Evolutionary conservation across 1,139 yeast species (phyloP).

Genomic region (Saccharomyces pastorianus): DNA sequence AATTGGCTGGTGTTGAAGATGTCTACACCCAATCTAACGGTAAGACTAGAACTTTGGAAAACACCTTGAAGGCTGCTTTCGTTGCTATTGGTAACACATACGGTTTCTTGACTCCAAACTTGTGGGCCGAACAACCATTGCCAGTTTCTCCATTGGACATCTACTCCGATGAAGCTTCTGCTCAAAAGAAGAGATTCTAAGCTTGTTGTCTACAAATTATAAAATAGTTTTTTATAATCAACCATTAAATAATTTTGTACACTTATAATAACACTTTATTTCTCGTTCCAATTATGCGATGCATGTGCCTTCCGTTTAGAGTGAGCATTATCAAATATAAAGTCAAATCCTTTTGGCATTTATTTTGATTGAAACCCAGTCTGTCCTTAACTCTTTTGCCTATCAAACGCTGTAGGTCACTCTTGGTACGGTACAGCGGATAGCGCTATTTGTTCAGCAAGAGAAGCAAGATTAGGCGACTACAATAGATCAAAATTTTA

Average conservation of each 20-base stretch:
- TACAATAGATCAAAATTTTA: background rate
- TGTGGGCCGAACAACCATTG: slow-evolving; percentile 85
- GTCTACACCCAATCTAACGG: slow-evolving; percentile 98
- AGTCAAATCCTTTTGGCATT: background rate
- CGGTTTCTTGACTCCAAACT: slow-evolving; percentile 99
- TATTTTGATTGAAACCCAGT: background rate
- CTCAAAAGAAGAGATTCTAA: slow-evolving; percentile 63
- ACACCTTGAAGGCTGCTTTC: slow-evolving; percentile 99
- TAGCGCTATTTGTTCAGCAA: background rate
- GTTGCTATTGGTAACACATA: slow-evolving; percentile 99
- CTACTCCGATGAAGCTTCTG: slow-evolving; percentile 78
- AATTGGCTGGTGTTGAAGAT: slow-evolving; percentile 99
- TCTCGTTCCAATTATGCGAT: background rate
- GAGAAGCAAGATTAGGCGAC: background rate
- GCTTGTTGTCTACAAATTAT: slow-evolving; percentile 9
- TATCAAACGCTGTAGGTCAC: background rate
- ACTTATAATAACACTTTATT: slow-evolving; percentile 1
- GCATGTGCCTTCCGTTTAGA: no score
- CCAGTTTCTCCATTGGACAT: slow-evolving; percentile 90
- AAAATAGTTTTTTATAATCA: slow-evolving; percentile 4
- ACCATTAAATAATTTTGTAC: slow-evolving; percentile 7
- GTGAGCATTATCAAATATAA: background rate
- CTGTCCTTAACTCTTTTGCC: background rate
- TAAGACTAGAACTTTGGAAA: slow-evolving; percentile 99
- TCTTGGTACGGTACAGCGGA: background rate